Percentiles rank a stretch among this genome's conserved stretches.
These are phyloP conservation scores for Trichoderma sp. DNA, from an alignment of 2,329 filamentous ascomycete genomes.

Conservation along the genomic window DNA sequence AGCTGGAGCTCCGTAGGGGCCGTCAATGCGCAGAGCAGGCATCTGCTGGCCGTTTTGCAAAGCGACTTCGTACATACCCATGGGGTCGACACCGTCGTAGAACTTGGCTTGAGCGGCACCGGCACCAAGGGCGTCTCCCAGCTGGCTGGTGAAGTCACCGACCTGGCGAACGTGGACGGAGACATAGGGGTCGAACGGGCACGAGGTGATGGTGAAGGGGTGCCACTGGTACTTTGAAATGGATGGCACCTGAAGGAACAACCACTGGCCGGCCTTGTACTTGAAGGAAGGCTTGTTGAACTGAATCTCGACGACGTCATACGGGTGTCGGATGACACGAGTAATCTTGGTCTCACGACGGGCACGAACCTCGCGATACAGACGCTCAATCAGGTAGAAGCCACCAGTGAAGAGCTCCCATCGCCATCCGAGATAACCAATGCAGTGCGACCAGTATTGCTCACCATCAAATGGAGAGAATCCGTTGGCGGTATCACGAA, in stretches of 20 bases:
- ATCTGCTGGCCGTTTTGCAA: conserved; percentile 90
- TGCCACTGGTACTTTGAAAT: conserved; percentile 94
- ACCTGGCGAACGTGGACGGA: conserved; percentile 95
- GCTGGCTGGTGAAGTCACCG: conserved; percentile 88
- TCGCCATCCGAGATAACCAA: conserved; percentile 94
- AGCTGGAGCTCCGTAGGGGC: conserved; percentile 92
- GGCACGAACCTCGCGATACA: conserved; percentile 87
- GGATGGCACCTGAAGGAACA: conserved; percentile 90
- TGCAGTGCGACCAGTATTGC: conserved; percentile 84
- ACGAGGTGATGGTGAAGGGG: conserved; percentile 98
- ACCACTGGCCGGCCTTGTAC: conserved; percentile 98
- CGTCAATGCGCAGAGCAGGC: conserved; percentile 86
- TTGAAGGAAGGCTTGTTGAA: conserved; percentile 95
- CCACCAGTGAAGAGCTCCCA: conserved; percentile 89
- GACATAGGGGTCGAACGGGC: conserved; percentile 91
- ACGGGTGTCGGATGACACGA: conserved; percentile 92
- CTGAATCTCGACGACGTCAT: conserved; percentile 95
- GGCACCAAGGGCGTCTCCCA: conserved; percentile 94
- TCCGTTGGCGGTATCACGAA: conserved; percentile 70
- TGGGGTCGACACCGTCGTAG: conserved; percentile 85
- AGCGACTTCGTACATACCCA: conserved; percentile 97
- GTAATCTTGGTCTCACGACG: conserved; percentile 84
- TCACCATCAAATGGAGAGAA: conserved; percentile 82
- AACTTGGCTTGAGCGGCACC: conserved; percentile 83
- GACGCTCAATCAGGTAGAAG: conserved; percentile 80